Percentiles rank a stretch among this genome's conserved stretches.
Conservation (phyloP, 2,329 filamentous ascomycete genomes). For the Blastomyces parvus region DNA sequence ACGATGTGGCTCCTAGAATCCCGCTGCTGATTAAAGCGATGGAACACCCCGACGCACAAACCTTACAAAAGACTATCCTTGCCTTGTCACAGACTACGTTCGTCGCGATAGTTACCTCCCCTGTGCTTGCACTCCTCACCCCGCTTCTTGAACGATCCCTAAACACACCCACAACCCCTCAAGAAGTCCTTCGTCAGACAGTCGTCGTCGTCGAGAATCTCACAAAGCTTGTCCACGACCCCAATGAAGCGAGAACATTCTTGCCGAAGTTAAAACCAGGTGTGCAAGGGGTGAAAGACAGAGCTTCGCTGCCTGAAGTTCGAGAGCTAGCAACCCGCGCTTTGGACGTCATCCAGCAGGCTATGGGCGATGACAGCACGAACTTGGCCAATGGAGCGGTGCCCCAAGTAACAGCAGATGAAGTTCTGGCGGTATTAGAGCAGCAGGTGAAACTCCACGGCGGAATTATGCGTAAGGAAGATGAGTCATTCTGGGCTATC, state of each 20-base stretch:
- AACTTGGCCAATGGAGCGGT: conserved; percentile 48
- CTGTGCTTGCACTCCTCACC: conserved; percentile 86
- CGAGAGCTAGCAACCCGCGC: conserved; percentile 79
- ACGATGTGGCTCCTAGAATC: conserved; percentile 88
- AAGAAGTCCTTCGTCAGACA: conserved; percentile 91
- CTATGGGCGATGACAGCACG: conserved; percentile 66
- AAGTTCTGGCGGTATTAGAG: conserved; percentile 66
- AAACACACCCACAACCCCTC: conserved; percentile 79
- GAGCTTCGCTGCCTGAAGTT: conserved; percentile 88
- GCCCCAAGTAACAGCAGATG: conserved; percentile 58
- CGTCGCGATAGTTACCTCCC: conserved; percentile 89
- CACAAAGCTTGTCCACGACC: conserved; percentile 94
- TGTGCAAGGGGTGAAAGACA: conserved; percentile 77
- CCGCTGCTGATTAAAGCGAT: conserved; percentile 89
- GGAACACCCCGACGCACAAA: conserved; percentile 82
- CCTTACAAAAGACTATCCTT: conserved; percentile 90
- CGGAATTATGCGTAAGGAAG: conserved; percentile 54
- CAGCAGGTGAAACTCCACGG: conserved; percentile 63
- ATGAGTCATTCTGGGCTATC: conserved; percentile 52
- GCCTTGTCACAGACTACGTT: conserved; percentile 97
- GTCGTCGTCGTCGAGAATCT: conserved; percentile 96
- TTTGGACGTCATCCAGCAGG: conserved; percentile 78
- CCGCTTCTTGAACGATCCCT: conserved; percentile 89
- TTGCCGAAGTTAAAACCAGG: conserved; percentile 88
- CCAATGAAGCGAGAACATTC: conserved; percentile 88